Base-by-base conservation (phyloP, 768 basidiomycete species). In the Lactifluus echinatus region DNA sequence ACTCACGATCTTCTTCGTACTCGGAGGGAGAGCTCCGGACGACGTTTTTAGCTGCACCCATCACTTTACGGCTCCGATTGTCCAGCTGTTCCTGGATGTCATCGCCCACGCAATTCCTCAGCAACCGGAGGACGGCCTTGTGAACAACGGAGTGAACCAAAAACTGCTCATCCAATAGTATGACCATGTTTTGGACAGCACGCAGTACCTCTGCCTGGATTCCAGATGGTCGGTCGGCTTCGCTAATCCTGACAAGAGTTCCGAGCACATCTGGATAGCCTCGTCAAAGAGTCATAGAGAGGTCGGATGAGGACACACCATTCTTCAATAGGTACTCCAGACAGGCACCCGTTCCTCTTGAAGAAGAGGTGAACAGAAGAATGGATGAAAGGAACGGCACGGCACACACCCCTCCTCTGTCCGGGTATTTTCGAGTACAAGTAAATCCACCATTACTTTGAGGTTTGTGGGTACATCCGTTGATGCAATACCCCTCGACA, bases 261-360 rank as follows among this genome's bases (percentile, higher is more conserved):
- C 85, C 84, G 24, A 97, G 74, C 1, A 95, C 80, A 75, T 93
- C 91, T 93, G 53, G 43, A 53, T 46, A 15, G 48, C 31, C 31
- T 62, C 21, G 56, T 57, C 14, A 14, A 39, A 46, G 56, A 28
- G 28, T 43, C 24, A 29, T 44, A n/a, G n/a, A 23, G 33, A 26
- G 52, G 5, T 15, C 33, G 31, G 28, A 28, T 29, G 12, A 47
- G 29, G 39, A 63, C 76, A 52, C 60, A 87, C 89, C 89, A 62
- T 94, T 86, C 75, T 92, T 92, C 31, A 98, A 72, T 24, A 95
- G 78, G 69, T 92, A 94, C 70, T 97, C 94, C 50, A 96, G 72
- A 66, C 93, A 96, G 29, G 79, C 84, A 37, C 94, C 94, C 8
- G 93, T 93, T 12, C 79, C 83, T 57, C 93, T 94, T 34, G 57